Base-by-base conservation (phyloP, 164 flowering plant species). In the Aristolochia fimbriata region DNA sequence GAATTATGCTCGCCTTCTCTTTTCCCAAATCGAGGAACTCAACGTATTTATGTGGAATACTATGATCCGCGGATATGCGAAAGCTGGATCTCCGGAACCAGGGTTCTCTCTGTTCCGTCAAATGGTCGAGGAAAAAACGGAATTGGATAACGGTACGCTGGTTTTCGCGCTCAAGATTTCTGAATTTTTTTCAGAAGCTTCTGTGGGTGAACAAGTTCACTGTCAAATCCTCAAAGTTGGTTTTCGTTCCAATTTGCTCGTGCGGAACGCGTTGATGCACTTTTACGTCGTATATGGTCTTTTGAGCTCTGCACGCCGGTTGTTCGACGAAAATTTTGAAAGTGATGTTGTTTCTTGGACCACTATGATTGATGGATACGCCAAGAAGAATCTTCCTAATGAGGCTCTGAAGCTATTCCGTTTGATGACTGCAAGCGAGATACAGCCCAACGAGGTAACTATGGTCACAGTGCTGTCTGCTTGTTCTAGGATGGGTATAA, bases 291-390 rank as follows among this genome's bases (percentile, higher is more conserved):
- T 66, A 25, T 45, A 23, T 37, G 80, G 81, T 46, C 67, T 20
- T 56, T 30, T 77, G 60, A 30, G 20, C 22, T 46, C 54, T 65
- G 86, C 85, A 4, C 78, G 72, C 13, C 47, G 55, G 14, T 16
- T 81, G 76, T 78, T 84, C 49, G 78, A 74, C 57, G 79, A 73
- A 70, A 71, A 69, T 53, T 46, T 57, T 57, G 65, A 45, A n/a
- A 84, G 68, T 58, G 84, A 81, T 75, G 86, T 80, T 41, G 77
- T 83, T 58, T 73, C 85, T 31, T 83, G 88, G 86, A 83, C 85
- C 27, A 69, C 79, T 4, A 65, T 83, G 81, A 81, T 83, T 60
- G 78, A 77, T 70, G 83, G 84, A 63, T 77, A 68, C 65, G 78
- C 76, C 30, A 58, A 68, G 63, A 59, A 47, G 30, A 60, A 54